Percentiles rank a stretch among this genome's conserved stretches.
phyloP scores from a whole-genome alignment of 495 filamentous ascomycete genomes.

The Penicillium herquei region DNA sequence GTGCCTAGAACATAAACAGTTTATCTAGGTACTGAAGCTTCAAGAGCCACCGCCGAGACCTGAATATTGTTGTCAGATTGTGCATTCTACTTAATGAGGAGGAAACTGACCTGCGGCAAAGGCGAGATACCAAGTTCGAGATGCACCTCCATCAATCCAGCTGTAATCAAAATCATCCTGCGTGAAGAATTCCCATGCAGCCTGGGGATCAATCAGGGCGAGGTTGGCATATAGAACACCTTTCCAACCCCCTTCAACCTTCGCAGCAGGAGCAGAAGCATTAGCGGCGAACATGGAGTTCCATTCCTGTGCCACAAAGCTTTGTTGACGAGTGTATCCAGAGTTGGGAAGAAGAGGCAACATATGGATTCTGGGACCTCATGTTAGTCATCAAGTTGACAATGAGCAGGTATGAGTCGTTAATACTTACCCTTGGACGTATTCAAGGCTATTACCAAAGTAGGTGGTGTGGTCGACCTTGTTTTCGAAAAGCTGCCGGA shows the following conservation, averaged over 20 bases:
- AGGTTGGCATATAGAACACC: conserved; percentile 83
- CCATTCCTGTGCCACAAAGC: conserved; percentile 87
- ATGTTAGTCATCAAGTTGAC: conserved; percentile 7
- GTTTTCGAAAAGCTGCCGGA: conserved; percentile 80
- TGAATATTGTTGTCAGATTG: background rate
- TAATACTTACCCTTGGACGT: conserved; percentile 65
- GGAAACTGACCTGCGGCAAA: conserved; percentile 63
- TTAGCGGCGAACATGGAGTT: conserved; percentile 63
- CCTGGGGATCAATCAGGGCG: conserved; percentile 69
- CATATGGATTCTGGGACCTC: conserved; percentile 77
- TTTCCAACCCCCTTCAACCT: conserved; percentile 73
- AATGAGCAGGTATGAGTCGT: background rate
- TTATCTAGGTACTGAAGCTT: background rate
- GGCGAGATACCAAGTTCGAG: conserved; percentile 85
- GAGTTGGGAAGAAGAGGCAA: conserved; percentile 76
- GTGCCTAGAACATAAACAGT: background rate
- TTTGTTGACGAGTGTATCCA: conserved; percentile 60
- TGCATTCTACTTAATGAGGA: background rate
- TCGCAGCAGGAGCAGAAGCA: conserved; percentile 49
- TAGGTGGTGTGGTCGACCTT: conserved; percentile 95
- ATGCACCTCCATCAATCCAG: conserved; percentile 84
- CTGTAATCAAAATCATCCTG: conserved; percentile 60
- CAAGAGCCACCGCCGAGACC: background rate
- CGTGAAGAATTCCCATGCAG: conserved; percentile 73
- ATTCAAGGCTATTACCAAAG: conserved; percentile 79